Percentiles rank a stretch among this genome's conserved stretches.
Conservation (phyloP, 1,284 basidiomycete species). For the Rhodotorula sp. region DNA sequence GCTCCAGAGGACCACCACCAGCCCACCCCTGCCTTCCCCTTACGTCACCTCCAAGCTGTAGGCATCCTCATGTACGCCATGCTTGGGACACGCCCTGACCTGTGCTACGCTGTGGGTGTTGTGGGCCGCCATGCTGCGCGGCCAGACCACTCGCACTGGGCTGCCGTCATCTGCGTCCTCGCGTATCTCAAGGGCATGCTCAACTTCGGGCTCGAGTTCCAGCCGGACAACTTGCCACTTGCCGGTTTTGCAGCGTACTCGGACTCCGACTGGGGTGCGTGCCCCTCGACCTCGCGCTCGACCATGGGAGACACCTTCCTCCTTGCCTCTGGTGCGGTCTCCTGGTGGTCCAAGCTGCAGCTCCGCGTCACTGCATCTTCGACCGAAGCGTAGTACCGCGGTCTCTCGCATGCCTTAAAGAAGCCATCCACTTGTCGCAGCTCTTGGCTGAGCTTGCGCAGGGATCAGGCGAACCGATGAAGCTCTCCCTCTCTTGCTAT, state of each 20-base stretch:
- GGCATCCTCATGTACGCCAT: conserved; percentile 48
- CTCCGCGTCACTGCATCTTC: neutral
- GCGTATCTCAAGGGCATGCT: conserved; percentile 48
- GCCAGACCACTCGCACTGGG: conserved; percentile 42
- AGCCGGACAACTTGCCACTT: conserved; percentile 13
- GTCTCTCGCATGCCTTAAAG: conserved; percentile 54
- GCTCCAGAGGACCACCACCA: neutral
- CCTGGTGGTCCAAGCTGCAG: neutral
- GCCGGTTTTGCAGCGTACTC: conserved; percentile 15
- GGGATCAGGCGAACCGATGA: conserved; percentile 20
- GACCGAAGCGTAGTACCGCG: no score
- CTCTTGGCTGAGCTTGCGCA: conserved; percentile 43
- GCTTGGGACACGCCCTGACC: conserved; percentile 47
- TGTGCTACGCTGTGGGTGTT: conserved; percentile 45
- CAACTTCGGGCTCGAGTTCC: conserved; percentile 34
- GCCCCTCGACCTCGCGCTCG: neutral
- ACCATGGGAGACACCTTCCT: neutral
- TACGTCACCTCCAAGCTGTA: conserved; percentile 29
- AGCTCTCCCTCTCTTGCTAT: conserved; percentile 11
- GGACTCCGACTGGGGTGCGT: conserved; percentile 16
- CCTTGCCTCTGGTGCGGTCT: neutral
- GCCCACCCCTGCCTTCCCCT: neutral
- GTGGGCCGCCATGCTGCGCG: conserved; percentile 46
- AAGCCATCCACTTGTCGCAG: conserved; percentile 50
- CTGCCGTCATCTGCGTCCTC: conserved; percentile 44